Base-by-base conservation (phyloP, 192 early-diverging fungal species). In the Podila clonocystis region DNA sequence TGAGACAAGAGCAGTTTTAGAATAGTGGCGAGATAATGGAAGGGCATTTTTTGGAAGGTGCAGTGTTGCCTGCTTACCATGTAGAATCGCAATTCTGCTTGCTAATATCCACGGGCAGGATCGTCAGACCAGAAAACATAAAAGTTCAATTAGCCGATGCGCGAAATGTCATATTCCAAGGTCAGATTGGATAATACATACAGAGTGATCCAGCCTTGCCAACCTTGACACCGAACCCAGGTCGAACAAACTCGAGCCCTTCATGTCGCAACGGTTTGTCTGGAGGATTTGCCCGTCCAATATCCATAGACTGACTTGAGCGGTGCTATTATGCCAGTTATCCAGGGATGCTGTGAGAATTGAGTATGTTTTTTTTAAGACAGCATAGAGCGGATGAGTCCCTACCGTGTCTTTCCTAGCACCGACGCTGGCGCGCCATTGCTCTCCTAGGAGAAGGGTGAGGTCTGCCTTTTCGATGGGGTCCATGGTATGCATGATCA, bases 81-180 rank as follows among this genome's bases (percentile, higher is more conserved):
- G 91, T 26, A 92, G 68, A 38, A 92, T 92, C 4, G 82, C 83
- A 24, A 91, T 85, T 34, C 91, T 85, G 41, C 84, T 85, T 20
- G 70, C 85, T 77, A 67, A 67, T 34, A 38, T 24, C 24, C 24
- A 24, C n/a, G 2, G 22, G 52, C n/a, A 26, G 52, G 50, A n/a
- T 55, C 52, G 24, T 55, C 24, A 55, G 8, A 22, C 52, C n/a
- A 55, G 52, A 11, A 55, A 17, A 55, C 6, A 50, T 8, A 26
- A 20, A 6, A 59, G 48, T 4, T 13, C 8, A 15, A 9, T 36
- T 13, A 9, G 12, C 13, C 36, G 6, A 19, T 7, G 19, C 3
- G 34, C 20, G 26, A 52, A 75, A 57, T 8, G 28, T 50, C 26
- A 22, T 9, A 30, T 50, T 22, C 76, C 45, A 61, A 57, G 19